Conservation (phyloP, 352 stramenopile genomes). For the Ochromonadaceae sp. region DNA sequence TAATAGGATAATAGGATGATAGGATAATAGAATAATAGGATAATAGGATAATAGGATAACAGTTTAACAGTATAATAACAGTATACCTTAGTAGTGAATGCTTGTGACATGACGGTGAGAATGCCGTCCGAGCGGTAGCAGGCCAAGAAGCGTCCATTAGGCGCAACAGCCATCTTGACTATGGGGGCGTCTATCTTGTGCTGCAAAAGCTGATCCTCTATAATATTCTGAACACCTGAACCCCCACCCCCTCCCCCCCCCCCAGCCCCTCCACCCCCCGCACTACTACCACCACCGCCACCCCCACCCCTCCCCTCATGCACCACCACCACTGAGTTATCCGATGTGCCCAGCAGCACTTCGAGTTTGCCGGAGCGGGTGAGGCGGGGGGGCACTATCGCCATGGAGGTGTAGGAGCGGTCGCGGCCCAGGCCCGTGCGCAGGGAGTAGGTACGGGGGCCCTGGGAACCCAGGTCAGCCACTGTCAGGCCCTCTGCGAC, state of each 20-base stretch:
- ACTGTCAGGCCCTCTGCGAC: slow-evolving; percentile 3
- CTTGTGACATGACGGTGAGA: slow-evolving; percentile 56
- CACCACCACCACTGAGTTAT: slow-evolving; percentile 19
- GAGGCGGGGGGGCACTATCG: slow-evolving; percentile 54
- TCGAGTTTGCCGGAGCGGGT: slow-evolving; percentile 56
- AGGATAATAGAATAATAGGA: too few relatives aligned
- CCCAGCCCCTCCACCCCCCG: too few relatives aligned
- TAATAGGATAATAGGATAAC: too few relatives aligned
- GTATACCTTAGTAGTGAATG: neutral
- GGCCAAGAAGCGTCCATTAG: slow-evolving; percentile 61
- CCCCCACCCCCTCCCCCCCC: too few relatives aligned
- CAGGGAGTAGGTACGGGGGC: neutral
- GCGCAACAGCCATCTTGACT: slow-evolving; percentile 51
- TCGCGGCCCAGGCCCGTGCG: neutral
- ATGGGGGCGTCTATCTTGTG: slow-evolving; percentile 55
- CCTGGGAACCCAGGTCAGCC: neutral
- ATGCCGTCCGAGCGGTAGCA: slow-evolving; percentile 60
- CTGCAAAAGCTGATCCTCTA: slow-evolving; percentile 41
- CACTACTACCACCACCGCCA: too few relatives aligned
- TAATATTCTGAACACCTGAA: neutral
- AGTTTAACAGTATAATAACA: too few relatives aligned
- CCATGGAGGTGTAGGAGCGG: slow-evolving; percentile 45
- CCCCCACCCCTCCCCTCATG: too few relatives aligned
- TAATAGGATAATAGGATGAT: too few relatives aligned
- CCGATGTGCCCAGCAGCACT: slow-evolving; percentile 50